Evolutionary conservation across 176 grass and related monocot genomes (phyloP).

Genomic region (Ananas comosus): DNA sequence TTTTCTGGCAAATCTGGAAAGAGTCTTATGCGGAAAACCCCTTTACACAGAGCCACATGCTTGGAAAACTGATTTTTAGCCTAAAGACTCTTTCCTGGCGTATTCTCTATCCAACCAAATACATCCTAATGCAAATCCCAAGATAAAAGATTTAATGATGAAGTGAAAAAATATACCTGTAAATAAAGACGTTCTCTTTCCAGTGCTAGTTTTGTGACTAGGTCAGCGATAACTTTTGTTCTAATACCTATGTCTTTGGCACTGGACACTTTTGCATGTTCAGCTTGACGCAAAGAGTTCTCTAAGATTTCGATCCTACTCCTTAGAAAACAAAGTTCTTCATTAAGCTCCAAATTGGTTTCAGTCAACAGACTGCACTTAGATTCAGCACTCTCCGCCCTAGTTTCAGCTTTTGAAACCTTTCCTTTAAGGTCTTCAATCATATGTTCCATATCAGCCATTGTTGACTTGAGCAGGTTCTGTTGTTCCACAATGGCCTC

Average conservation of each 20-base stretch:
- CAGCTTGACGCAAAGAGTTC: constrained; percentile 48
- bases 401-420: constrained; percentile 70
- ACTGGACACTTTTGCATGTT: constrained; percentile 46
- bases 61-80: background rate
- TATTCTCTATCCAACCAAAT: background rate
- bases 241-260: constrained; percentile 68
- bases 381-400: constrained; percentile 62
- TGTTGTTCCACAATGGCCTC: constrained; percentile 76
- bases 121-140: constrained; percentile 15
- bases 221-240: constrained; percentile 66
- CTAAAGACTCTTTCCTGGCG: constrained; percentile 2
- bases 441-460: constrained; percentile 77
- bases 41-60: background rate
- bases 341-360: constrained; percentile 78
- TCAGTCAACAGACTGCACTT: constrained; percentile 56
- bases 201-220: constrained; percentile 64
- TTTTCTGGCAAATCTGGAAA: no score
- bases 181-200: constrained; percentile 82
- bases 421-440: constrained; percentile 79
- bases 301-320: constrained; percentile 50
- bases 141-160: background rate
- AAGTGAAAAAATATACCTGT: constrained; percentile 38
- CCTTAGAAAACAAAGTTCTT: constrained; percentile 75
- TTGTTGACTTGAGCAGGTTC: constrained; percentile 49
- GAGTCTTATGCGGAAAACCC: no score